Base-by-base conservation (phyloP, 495 filamentous ascomycete genomes). In the Podospora tetraspora region DNA sequence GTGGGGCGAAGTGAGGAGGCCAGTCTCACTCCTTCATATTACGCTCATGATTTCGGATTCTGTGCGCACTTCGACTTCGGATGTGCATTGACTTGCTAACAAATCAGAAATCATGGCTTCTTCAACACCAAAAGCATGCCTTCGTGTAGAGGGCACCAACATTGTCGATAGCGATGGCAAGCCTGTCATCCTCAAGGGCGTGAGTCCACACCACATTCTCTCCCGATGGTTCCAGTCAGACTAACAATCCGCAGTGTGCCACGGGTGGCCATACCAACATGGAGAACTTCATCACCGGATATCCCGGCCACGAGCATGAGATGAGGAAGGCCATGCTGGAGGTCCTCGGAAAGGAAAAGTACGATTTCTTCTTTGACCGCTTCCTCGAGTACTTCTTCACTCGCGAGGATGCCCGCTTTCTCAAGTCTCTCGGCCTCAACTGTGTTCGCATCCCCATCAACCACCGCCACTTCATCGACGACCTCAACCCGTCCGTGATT, bases 221-320 rank as follows among this genome's bases (percentile, higher is more conserved):
- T 19, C 1, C 6, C 19, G 19, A 11, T 19, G 1, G 4, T 57
- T 1, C 3, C 1, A 24, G 24, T 21, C 19, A 37, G 23, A 22
- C 59, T 58, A 25, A 65, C 56, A 43, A 34, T 0, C 1, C n/a
- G 24, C 59, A 72, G 67, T 63, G 69, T 24, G 76, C 69, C 21
- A 72, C 75, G 1, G 78, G 78, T 23, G 78, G 78, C n/a, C 64
- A 71, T 57, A 67, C 68, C 62, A 86, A 84, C 68, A 88, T 89
- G 86, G 86, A 88, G 73, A 89, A 89, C 68, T 89, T 89, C 78
- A 89, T 89, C 74, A 89, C 87, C 0, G 87, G 88, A n/a, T 90
- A 85, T 66, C 76, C 88, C 0, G 88, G 84, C 12, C 84, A 87
- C 59, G 88, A 90, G 68, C 76, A 75, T 23, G 79, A 90, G 68